These are phyloP conservation scores for Aspergillus phoenicis DNA, from an alignment of 2,329 filamentous ascomycete species.

Conservation along the genomic window DNA sequence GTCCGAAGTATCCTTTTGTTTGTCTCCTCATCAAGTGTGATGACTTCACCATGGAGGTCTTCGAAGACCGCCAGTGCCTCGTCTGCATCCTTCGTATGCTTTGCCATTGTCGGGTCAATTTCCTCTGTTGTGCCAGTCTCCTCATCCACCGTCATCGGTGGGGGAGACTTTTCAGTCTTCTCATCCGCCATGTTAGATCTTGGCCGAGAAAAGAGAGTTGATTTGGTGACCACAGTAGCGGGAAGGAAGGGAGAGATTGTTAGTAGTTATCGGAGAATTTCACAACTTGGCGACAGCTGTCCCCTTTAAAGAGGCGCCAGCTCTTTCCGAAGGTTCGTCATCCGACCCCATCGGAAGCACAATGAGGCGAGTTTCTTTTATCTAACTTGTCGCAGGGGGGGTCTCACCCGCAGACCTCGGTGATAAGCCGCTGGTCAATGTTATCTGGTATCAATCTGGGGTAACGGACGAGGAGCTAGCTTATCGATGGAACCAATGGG, in stretches of 20 bases:
- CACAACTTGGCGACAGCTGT: neutral
- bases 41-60: conserved; percentile 50
- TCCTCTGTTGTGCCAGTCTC: conserved; percentile 22
- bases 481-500: conserved; percentile 6
- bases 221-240: neutral
- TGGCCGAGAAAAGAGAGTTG: neutral
- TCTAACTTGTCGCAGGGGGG: neutral
- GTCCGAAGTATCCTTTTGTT: conserved; percentile 61
- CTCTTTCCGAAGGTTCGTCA: neutral
- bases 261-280: neutral
- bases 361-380: neutral
- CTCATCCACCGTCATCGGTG: conserved; percentile 21
- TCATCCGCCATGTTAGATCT: conserved; percentile 32
- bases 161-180: conserved; percentile 50
- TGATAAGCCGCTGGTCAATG: conserved; percentile 4
- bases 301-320: neutral
- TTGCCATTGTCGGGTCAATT: conserved; percentile 43
- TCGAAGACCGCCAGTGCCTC: conserved; percentile 62
- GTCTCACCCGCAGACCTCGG: neutral
- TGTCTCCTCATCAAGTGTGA: conserved; percentile 58
- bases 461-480: conserved; percentile 8
- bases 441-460: conserved; percentile 9
- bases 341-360: conserved; percentile 1
- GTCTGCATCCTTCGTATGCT: conserved; percentile 61
- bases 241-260: neutral